phyloP scores from a whole-genome alignment of 2,329 filamentous ascomycete genomes.

The Aspergillus jensenii region DNA sequence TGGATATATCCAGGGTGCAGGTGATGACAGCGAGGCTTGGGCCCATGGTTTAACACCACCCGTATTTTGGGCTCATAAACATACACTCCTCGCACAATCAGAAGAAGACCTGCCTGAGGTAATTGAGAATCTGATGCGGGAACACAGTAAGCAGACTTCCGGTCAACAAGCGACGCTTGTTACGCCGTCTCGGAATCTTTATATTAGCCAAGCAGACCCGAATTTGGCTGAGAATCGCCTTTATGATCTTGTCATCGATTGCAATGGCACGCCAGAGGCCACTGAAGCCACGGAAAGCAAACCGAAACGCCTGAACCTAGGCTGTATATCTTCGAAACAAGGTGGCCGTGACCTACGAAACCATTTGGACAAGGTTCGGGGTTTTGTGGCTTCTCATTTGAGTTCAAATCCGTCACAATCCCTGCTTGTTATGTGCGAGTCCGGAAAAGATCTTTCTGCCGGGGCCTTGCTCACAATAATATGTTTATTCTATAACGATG shows the following conservation, averaged over 20 bases:
- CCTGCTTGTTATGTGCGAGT: constrained; percentile 68
- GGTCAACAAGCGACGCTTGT: constrained; percentile 30
- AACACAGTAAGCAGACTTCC: constrained; percentile 21
- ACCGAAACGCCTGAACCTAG: constrained; percentile 52
- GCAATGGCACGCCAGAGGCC: constrained; percentile 31
- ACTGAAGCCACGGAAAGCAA: constrained; percentile 41
- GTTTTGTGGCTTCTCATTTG: constrained; percentile 50
- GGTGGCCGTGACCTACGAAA: constrained; percentile 80
- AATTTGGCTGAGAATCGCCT: constrained; percentile 40
- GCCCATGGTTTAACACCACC: constrained; percentile 73
- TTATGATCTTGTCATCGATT: constrained; percentile 47
- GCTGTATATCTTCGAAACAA: constrained; percentile 69
- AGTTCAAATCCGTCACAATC: constrained; percentile 28
- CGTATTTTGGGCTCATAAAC: constrained; percentile 74
- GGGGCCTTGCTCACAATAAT: constrained; percentile 74
- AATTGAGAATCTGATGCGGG: constrained; percentile 47
- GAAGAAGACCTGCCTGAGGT: constrained; percentile 64
- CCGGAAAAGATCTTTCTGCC: constrained; percentile 76
- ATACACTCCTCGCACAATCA: constrained; percentile 58
- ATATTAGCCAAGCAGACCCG: constrained; percentile 24
- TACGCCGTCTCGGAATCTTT: constrained; percentile 41
- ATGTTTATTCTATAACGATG: constrained; percentile 69
- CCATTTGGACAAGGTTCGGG: constrained; percentile 63
- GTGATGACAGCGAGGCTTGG: constrained; percentile 95
- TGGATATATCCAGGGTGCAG: constrained; percentile 90